Evolutionary conservation across 2,329 filamentous ascomycete genomes (phyloP), one percentile per base, ranked within the genome.

Genomic region (Fusarium nelsonii): DNA sequence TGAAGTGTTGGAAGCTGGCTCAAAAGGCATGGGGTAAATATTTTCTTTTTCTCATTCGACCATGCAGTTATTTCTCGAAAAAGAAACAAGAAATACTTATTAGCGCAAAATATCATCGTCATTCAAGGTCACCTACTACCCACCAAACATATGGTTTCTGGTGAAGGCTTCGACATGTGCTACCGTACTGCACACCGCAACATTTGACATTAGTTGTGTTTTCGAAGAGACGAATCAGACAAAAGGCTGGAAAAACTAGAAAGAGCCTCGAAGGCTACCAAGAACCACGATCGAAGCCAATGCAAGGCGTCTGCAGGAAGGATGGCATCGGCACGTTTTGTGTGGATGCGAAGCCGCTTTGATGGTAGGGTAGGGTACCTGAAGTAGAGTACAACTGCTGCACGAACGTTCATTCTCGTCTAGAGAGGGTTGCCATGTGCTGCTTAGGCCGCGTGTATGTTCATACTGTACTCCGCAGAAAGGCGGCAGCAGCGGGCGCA

Each of bases 171-270:
- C 34, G 18, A 48, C 14, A 54, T 45, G 48, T 37, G 41, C 28
- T 16, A 3, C 23, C 23, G n/a, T 23, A 23, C 33, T 58, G 33
- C 44, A 65, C 63, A 65, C 63, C 61, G 55, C 63, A 65, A 65
- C 23, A 40, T 20, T 18, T 50, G 30, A 39, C 10, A 39, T 40
- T 14, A 30, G 12, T 20, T 8, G 20, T 52, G 20, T 37, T 51
- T 45, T 37, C n/a, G 2, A 34, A 32, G 40, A 23, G 30, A 20
- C 46, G 39, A 46, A 66, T 56, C 41, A 57, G 12, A 15, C 4
- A 12, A 48, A 45, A 54, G 48, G 57, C 66, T 70, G 59, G 66
- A 70, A 69, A 56, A 68, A 36, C 57, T 63, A 67, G 66, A 70
- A 70, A 36, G 8, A 26, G 66, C 52, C 50, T 65, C 40, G 54